A percentile compares a stretch with the other conserved stretches of the same genome.
Conservation (phyloP, 139 green algal genomes). For the Chlamydomonas sp. region DNA sequence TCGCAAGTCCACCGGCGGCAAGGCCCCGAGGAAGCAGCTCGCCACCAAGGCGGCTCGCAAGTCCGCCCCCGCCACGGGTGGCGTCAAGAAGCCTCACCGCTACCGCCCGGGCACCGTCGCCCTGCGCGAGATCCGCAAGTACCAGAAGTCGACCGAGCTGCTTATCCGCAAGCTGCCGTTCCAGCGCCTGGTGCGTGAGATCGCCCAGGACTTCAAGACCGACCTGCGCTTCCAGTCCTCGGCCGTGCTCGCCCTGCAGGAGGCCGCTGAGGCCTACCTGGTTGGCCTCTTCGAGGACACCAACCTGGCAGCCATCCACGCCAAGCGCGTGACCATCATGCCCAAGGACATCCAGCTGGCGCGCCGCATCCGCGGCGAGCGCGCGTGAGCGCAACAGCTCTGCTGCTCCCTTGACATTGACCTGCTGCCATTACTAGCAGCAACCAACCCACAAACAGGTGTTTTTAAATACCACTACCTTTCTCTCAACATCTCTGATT, state of each 20-base stretch:
- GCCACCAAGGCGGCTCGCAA: conserved; percentile 89
- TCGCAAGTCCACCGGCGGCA: conserved; percentile 90
- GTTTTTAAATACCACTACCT: too few species aligned
- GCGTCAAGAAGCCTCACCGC: conserved; percentile 84
- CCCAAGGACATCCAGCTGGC: conserved; percentile 56
- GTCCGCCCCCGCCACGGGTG: conserved; percentile 78
- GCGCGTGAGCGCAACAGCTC: too few species aligned
- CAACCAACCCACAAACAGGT: too few species aligned
- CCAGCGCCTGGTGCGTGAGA: conserved; percentile 94
- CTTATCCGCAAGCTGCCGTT: conserved; percentile 96
- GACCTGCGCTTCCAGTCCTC: conserved; percentile 89
- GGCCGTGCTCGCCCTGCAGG: conserved; percentile 17
- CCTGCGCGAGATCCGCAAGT: conserved; percentile 89
- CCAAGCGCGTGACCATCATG: conserved; percentile 76
- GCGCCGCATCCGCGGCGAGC: conserved; percentile 39
- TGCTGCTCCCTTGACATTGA: too few species aligned
- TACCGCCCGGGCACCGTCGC: conserved; percentile 87
- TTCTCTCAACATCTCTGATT: too few species aligned
- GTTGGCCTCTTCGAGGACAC: conserved; percentile 97
- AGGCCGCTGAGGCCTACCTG: conserved; percentile 70
- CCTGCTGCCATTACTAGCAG: too few species aligned
- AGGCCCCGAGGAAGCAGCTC: conserved; percentile 89
- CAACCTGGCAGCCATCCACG: conserved; percentile 93
- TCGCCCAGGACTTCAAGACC: conserved; percentile 97
- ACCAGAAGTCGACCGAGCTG: conserved; percentile 91